phyloP scores from a whole-genome alignment of 257 asterid species.

The Solanum chiquidenum region DNA sequence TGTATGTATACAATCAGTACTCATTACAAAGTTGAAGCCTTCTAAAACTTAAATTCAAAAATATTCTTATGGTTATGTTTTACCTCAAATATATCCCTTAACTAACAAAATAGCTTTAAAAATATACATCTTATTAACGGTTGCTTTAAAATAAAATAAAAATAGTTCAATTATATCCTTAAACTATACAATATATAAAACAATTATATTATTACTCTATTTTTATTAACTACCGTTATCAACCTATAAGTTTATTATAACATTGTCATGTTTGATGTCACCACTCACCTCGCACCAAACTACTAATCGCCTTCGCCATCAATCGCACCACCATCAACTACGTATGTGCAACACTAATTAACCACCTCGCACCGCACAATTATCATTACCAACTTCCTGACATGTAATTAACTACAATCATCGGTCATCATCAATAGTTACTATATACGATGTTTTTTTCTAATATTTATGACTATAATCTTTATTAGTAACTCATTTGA shows the following conservation, averaged over 20 bases:
- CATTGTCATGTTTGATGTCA: neutral
- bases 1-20: slow-evolving; percentile 3
- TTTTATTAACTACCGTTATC: too few relatives aligned
- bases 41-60: neutral
- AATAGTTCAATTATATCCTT: too few relatives aligned
- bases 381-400: neutral
- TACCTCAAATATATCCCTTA: neutral
- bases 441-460: neutral
- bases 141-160: too few relatives aligned
- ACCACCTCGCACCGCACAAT: neutral
- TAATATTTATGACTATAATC: neutral
- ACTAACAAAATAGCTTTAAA: too few relatives aligned
- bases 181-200: too few relatives aligned
- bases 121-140: too few relatives aligned
- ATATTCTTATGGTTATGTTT: too few relatives aligned
- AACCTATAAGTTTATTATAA: neutral
- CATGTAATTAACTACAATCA: neutral
- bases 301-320: too few relatives aligned
- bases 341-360: too few relatives aligned
- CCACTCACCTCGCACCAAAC: neutral
- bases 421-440: neutral
- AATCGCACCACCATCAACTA: too few relatives aligned
- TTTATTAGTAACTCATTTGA: neutral
- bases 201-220: too few relatives aligned
- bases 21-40: slow-evolving; percentile 9